These are phyloP conservation scores for Fusarium continuum DNA, from an alignment of 2,329 filamentous ascomycete species.

Conservation along the genomic window DNA sequence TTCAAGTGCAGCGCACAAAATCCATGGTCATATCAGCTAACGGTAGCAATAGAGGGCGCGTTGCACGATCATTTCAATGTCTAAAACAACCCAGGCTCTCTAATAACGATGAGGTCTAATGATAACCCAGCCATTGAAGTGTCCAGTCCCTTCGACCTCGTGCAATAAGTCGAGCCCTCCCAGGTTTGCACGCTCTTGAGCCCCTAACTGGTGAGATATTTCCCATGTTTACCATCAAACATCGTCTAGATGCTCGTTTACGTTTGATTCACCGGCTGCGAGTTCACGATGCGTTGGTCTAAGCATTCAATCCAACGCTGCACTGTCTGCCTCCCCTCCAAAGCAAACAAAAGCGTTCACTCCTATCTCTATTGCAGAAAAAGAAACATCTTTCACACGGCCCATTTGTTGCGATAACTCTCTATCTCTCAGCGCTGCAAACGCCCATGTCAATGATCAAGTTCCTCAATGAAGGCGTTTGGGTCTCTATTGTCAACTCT, in stretches of 20 bases:
- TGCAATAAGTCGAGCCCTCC: background rate
- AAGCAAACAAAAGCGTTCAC: constrained; percentile 4
- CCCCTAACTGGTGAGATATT: background rate
- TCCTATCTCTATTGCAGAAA: background rate
- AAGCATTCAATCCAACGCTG: background rate
- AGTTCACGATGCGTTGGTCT: background rate
- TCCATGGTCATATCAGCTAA: background rate
- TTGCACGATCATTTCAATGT: constrained; percentile 16
- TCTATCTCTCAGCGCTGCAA: background rate
- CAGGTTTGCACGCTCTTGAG: background rate
- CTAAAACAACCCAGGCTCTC: background rate
- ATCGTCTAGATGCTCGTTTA: too few relatives aligned
- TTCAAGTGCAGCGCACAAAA: background rate
- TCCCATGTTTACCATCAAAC: background rate
- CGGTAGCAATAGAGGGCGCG: constrained; percentile 4
- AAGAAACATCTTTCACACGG: background rate
- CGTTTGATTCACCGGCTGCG: background rate
- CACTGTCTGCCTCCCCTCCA: background rate
- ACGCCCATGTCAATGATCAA: background rate
- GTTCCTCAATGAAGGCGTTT: background rate
- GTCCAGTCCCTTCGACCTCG: background rate
- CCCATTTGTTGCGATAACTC: background rate
- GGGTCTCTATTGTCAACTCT: background rate
- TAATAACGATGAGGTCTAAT: background rate
- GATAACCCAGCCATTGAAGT: background rate